Percentiles rank a stretch among this genome's conserved stretches.
phyloP scores from a whole-genome alignment of 768 basidiomycete species.

The Phallus indusiatus region DNA sequence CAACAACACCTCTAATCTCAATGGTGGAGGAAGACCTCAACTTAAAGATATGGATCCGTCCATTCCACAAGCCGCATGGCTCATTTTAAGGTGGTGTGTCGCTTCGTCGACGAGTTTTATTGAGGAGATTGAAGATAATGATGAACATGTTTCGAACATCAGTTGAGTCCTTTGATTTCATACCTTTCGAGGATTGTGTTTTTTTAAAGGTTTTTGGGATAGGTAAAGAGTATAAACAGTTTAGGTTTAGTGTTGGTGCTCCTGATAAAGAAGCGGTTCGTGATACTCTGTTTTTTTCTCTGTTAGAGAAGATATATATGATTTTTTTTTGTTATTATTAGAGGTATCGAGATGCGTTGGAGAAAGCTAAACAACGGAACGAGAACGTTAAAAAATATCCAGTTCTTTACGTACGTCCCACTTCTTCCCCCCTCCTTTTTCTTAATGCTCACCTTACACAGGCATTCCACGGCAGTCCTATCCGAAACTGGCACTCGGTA shows the following conservation, averaged over 20 bases:
- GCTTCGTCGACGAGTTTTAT: constrained; percentile 66
- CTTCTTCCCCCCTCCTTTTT: not conserved
- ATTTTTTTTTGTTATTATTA: not conserved
- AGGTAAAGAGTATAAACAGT: constrained; percentile 50
- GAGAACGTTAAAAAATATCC: constrained; percentile 35
- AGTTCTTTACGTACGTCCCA: constrained; percentile 22
- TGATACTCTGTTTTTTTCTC: too few relatives aligned
- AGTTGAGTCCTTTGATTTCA: constrained; percentile 23
- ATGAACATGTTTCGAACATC: constrained; percentile 46
- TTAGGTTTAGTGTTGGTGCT: constrained; percentile 60
- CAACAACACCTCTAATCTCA: too few relatives aligned
- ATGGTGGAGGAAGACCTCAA: constrained; percentile 46
- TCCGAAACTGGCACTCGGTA: constrained; percentile 66
- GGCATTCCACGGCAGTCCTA: constrained; percentile 62
- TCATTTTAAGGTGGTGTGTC: constrained; percentile 58
- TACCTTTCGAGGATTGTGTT: not conserved
- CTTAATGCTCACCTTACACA: constrained; percentile 22
- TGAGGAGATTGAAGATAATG: constrained; percentile 46
- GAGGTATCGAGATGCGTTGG: constrained; percentile 42
- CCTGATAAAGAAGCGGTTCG: constrained; percentile 54
- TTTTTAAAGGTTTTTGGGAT: not conserved
- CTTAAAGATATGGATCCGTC: constrained; percentile 40
- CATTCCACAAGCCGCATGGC: constrained; percentile 54
- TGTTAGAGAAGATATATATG: not conserved
- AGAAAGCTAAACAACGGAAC: constrained; percentile 27